A percentile compares a stretch with the other conserved stretches of the same genome.
These are phyloP conservation scores for Carex scoparia DNA, from an alignment of 176 grass and related monocot species.

Conservation along the genomic window DNA sequence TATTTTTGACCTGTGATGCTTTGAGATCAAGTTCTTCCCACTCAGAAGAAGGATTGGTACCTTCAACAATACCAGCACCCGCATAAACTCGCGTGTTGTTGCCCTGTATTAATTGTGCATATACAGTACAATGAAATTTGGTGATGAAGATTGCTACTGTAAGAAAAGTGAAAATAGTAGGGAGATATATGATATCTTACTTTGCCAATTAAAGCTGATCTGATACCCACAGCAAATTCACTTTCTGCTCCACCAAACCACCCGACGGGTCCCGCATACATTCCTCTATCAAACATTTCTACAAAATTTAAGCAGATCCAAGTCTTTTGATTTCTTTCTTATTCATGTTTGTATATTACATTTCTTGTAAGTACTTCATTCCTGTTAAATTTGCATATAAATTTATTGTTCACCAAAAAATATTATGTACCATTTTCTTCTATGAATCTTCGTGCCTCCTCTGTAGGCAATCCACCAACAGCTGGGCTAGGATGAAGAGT, in stretches of 20 bases:
- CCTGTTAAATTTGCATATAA: not conserved
- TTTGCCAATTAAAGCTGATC: conserved; percentile 80
- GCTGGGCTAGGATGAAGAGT: conserved; percentile 92
- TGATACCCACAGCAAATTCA: conserved; percentile 95
- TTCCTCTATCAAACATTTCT: conserved; percentile 96
- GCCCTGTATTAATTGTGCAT: conserved; percentile 37
- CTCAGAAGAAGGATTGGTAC: conserved; percentile 87
- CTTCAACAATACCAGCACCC: conserved; percentile 82
- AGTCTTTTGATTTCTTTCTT: not conserved
- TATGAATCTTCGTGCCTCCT: conserved; percentile 72
- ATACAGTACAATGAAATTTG: not conserved
- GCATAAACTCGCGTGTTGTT: conserved; percentile 72
- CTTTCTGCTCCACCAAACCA: conserved; percentile 96
- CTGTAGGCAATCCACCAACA: conserved; percentile 86
- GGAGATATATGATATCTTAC: conserved; percentile 30
- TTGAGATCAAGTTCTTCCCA: conserved; percentile 95
- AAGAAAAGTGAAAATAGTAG: not conserved
- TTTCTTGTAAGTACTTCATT: not conserved
- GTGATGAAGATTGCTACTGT: not conserved
- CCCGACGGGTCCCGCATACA: conserved; percentile 91
- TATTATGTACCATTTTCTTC: conserved; percentile 56
- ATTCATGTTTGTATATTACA: not conserved
- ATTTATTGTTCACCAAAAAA: not conserved
- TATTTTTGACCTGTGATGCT: conserved; percentile 48
- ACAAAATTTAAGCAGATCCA: conserved; percentile 10